Evolutionary conservation across 2,329 filamentous ascomycete genomes (phyloP).

Genomic region (Geoglossum cookeanum): DNA sequence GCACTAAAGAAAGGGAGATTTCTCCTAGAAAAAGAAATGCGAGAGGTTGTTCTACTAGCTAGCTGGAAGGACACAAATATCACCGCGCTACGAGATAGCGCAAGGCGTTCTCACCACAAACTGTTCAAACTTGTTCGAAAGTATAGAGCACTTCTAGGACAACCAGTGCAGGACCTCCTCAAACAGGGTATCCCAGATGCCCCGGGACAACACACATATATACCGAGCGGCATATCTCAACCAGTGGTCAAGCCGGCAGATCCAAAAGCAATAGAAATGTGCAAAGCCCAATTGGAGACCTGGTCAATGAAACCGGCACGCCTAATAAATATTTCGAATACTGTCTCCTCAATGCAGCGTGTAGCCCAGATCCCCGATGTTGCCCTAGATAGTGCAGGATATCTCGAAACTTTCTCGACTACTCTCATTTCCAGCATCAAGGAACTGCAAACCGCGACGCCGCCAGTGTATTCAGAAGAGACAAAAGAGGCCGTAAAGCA

Average conservation of each 20-base stretch:
- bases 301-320: constrained; percentile 33
- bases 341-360: constrained; percentile 54
- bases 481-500: constrained; percentile 73
- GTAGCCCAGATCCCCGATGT: constrained; percentile 34
- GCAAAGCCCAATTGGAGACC: not conserved
- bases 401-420: constrained; percentile 48
- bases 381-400: constrained; percentile 35
- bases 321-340: constrained; percentile 50
- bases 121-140: constrained; percentile 82
- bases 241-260: not conserved
- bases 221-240: not conserved
- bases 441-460: constrained; percentile 69
- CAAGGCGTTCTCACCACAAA: constrained; percentile 75
- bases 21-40: constrained; percentile 77
- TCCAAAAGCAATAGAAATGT: not conserved
- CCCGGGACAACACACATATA: not conserved
- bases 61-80: constrained; percentile 99
- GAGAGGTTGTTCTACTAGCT: constrained; percentile 76
- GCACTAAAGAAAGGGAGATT: constrained; percentile 46
- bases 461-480: constrained; percentile 61
- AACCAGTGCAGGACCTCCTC: constrained; percentile 34
- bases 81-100: constrained; percentile 69
- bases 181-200: not conserved
- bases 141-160: constrained; percentile 60
- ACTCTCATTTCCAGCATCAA: constrained; percentile 48